A percentile compares a stretch with the other conserved stretches of the same genome.
phyloP scores from a whole-genome alignment of 1,284 basidiomycete genomes.

The Austroboletus olivaceoglutinosus region DNA sequence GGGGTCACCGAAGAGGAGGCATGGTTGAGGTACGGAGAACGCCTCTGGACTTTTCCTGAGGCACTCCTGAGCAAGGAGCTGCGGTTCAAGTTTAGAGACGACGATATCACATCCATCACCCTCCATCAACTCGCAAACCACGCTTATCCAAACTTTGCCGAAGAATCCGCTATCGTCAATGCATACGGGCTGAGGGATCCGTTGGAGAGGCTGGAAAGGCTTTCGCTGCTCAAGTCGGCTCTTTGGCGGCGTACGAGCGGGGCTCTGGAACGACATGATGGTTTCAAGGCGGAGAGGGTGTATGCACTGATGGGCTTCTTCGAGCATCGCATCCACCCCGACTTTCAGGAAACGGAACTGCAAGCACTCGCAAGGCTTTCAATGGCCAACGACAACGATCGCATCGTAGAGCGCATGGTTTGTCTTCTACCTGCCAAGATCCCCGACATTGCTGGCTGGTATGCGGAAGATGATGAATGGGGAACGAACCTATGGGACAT shows the following conservation, averaged over 20 bases:
- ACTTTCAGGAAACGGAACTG: conserved; percentile 20
- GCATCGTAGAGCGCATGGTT: conserved; percentile 27
- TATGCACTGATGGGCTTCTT: conserved; percentile 32
- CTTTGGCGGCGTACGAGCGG: conserved; percentile 20
- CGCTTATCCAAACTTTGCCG: conserved; percentile 14
- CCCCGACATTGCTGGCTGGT: conserved; percentile 10
- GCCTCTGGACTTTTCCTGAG: conserved; percentile 33
- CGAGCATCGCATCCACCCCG: conserved; percentile 25
- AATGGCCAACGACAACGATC: conserved; percentile 30
- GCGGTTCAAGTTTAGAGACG: conserved; percentile 12
- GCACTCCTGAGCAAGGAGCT: not conserved
- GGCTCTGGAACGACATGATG: not conserved
- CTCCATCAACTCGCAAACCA: conserved; percentile 27
- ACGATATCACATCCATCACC: conserved; percentile 15
- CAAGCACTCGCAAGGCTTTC: conserved; percentile 27
- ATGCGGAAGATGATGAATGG: conserved; percentile 22
- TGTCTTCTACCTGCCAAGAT: conserved; percentile 16
- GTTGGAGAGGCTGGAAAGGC: conserved; percentile 27
- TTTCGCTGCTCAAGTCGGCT: conserved; percentile 22
- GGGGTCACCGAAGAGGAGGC: not conserved
- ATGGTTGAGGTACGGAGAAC: conserved; percentile 23
- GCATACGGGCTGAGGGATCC: conserved; percentile 23
- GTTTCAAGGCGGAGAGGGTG: conserved; percentile 20
- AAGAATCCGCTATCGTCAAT: conserved; percentile 28
- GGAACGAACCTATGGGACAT: conserved; percentile 28